Conservation (phyloP, 2,329 filamentous ascomycete species). For the Trematosphaeria pertusa region DNA sequence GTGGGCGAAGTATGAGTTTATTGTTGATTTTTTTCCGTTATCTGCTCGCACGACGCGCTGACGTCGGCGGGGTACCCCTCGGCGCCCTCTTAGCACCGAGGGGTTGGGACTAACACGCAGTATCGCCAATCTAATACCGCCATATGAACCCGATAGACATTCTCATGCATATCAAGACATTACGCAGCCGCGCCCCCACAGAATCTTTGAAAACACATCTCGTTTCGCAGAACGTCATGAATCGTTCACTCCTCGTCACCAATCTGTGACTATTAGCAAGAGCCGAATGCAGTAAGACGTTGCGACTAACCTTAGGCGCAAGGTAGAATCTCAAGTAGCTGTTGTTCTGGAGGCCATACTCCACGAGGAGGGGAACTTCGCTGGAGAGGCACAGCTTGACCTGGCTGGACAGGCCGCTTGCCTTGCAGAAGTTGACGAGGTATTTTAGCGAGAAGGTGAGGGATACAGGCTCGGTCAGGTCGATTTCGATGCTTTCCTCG, state of each 20-base stretch:
- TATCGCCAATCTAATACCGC: constrained; percentile 28
- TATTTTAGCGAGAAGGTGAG: constrained; percentile 99
- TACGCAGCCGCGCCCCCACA: constrained; percentile 31
- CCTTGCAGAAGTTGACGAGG: constrained; percentile 99
- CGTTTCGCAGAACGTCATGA: constrained; percentile 23
- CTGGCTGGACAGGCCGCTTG: constrained; percentile 77
- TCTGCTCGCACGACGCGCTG: constrained; percentile 43
- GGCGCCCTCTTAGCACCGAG: constrained; percentile 25
- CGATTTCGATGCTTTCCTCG: constrained; percentile 83
- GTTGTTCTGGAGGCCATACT: constrained; percentile 83
- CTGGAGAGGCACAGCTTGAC: constrained; percentile 95
- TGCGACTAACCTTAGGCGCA: constrained; percentile 82
- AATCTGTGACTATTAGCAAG: constrained; percentile 64
- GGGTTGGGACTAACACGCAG: constrained; percentile 20
- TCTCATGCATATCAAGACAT: constrained; percentile 35
- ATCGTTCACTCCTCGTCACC: constrained; percentile 67
- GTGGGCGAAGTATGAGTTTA: constrained; percentile 22
- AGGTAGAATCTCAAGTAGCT: constrained; percentile 97
- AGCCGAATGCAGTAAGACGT: not conserved
- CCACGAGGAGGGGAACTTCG: constrained; percentile 94
- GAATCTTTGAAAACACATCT: constrained; percentile 36
- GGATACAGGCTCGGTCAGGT: constrained; percentile 88
- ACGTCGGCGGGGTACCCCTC: constrained; percentile 43
- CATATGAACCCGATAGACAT: constrained; percentile 27
- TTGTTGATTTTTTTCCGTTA: constrained; percentile 42